Evolutionary conservation across 2,329 filamentous ascomycete genomes (phyloP), one percentile per base, ranked within the genome.

Genomic region (Sphaerostilbella broomeana): DNA sequence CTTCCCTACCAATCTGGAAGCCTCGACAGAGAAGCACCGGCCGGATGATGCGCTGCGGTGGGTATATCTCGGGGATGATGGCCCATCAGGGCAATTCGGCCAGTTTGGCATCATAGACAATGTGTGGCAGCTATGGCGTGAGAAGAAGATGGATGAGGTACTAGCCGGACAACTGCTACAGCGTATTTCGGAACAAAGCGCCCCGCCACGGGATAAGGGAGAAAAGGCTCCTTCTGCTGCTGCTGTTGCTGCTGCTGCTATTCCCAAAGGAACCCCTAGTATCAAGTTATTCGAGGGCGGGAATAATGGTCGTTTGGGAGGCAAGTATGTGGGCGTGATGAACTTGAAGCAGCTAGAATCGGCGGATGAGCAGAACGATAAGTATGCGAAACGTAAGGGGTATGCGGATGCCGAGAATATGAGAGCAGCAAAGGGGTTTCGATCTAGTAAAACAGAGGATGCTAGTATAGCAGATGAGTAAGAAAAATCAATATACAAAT

Each of bases 81-180:
- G 60, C 35, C 67, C 65, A 15, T 59, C 68, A 24, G 71, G 72
- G 47, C 81, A 83, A 58, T 81, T 79, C 53, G 83, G 82, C 1
- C 59, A 72, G 36, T 68, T 73, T 47, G 79, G 82, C 19, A 67
- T 90, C 24, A 72, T 88, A 48, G 82, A 87, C 49, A 75, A 81
- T 43, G 59, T 94, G 33, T 98, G 92, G 92, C 70, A 74, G 45
- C 66, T 79, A 16, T 98, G 92, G 90, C 77, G 86, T 44, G 77
- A 80, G 55, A 72, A 76, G 38, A 95, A 95, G 69, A 85, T 97
- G 50, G 88, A 97, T 54, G 92, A 97, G 69, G 68, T 94, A 37
- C 69, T 98, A 40, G 79, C 86, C 0, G 80, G 76, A 43, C 76
- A 79, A 50, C 65, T 98, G 35, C 67, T 97, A 44, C 77, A 85